Conservation (phyloP, 768 basidiomycete genomes). For the Guyanaporus albipodus region DNA sequence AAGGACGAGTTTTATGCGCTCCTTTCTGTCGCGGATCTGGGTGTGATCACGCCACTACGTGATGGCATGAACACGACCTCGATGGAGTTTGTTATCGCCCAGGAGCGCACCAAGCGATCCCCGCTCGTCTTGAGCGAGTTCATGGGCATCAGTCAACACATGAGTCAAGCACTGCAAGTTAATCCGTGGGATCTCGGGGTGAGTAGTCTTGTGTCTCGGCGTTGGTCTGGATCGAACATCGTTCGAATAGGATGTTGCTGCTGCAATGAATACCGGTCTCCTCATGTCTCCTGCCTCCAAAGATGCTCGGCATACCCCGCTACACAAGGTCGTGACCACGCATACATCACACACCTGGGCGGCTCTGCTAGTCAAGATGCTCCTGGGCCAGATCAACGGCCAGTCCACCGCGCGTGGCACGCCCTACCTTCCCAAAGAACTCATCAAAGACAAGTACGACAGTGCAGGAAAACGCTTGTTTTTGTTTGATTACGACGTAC, state of each 20-base stretch:
- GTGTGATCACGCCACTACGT: constrained; percentile 89
- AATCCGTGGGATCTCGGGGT: constrained; percentile 97
- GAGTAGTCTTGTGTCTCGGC: constrained; percentile 23
- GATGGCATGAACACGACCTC: constrained; percentile 99
- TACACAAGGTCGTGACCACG: constrained; percentile 83
- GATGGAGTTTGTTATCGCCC: constrained; percentile 97
- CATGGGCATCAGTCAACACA: constrained; percentile 93
- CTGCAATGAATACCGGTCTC: constrained; percentile 86
- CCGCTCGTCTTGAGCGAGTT: constrained; percentile 95
- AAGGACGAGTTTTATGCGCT: constrained; percentile 98
- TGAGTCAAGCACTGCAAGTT: constrained; percentile 84
- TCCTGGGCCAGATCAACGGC: constrained; percentile 74
- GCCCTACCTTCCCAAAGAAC: constrained; percentile 69
- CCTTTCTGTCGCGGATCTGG: constrained; percentile 88
- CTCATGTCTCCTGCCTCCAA: constrained; percentile 79
- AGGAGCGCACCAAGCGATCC: constrained; percentile 75
- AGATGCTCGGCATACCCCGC: constrained; percentile 60
- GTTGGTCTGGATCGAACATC: neutral
- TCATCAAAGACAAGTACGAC: constrained; percentile 58
- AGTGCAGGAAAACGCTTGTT: constrained; percentile 79
- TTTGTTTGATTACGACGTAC: constrained; percentile 93
- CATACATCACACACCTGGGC: constrained; percentile 98
- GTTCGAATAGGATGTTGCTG: constrained; percentile 67
- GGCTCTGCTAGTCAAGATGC: constrained; percentile 80
- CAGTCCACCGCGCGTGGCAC: constrained; percentile 81